A percentile compares a stretch with the other conserved stretches of the same genome.
Evolutionary conservation across 2,329 filamentous ascomycete genomes (phyloP).

Genomic region (Phaeoacremonium minimum): DNA sequence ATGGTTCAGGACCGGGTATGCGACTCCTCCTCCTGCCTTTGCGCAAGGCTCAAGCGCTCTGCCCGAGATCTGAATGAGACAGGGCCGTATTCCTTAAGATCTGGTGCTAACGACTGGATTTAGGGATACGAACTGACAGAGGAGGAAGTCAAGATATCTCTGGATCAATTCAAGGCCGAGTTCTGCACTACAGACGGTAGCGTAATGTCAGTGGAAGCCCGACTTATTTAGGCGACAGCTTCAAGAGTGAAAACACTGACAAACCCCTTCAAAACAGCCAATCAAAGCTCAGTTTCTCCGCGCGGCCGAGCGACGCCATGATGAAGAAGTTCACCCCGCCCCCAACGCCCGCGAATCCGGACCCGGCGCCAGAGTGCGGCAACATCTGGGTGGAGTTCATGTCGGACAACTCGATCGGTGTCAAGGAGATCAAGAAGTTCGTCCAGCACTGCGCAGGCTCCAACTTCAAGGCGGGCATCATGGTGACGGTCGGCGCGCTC

Average conservation of each 20-base stretch:
- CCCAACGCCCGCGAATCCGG: conserved; percentile 62
- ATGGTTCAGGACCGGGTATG: conserved; percentile 89
- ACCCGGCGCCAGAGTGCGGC: conserved; percentile 72
- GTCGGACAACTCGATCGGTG: conserved; percentile 71
- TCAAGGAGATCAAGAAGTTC: conserved; percentile 88
- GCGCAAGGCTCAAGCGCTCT: conserved; percentile 3
- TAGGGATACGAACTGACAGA: conserved; percentile 93
- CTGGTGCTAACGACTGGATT: too few species aligned
- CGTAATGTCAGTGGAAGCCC: conserved; percentile 66
- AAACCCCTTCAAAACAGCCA: too few species aligned
- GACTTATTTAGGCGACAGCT: too few species aligned
- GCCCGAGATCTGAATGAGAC: neutral
- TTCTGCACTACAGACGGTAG: conserved; percentile 71
- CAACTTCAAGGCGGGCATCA: conserved; percentile 85
- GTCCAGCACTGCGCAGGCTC: conserved; percentile 75
- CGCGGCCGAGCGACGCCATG: conserved; percentile 80
- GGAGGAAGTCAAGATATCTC: conserved; percentile 80
- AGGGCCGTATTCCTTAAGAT: too few species aligned
- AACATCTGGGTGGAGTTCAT: conserved; percentile 94
- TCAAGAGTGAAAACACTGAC: too few species aligned
- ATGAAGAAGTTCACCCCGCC: conserved; percentile 76
- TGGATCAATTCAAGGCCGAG: conserved; percentile 72
- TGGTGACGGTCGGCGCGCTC: conserved; percentile 78
- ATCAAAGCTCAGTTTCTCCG: conserved; percentile 80
- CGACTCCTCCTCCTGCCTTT: conserved; percentile 9